Base-by-base conservation (phyloP, 2,329 filamentous ascomycete species). In the Phaeosphaeria sp. region DNA sequence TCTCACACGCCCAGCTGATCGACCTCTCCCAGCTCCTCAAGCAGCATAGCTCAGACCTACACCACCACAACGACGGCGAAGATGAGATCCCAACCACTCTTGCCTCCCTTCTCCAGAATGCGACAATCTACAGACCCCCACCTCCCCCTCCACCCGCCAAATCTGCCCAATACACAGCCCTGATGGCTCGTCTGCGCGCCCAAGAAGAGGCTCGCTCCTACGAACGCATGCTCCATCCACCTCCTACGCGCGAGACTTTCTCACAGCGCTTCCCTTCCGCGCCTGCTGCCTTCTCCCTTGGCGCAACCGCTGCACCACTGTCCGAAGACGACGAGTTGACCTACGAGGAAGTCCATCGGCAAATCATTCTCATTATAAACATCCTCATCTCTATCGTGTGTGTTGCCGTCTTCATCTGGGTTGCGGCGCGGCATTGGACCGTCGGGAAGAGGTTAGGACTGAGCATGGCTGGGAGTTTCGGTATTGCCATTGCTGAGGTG, bases 351-450 rank as follows among this genome's bases (percentile, higher is more conserved):
- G 83, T 95, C 1, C 90, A 94, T 73, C 84, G 90, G n/a, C 92
- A 95, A 70, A 80, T 95, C 55, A 88, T 90, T 43, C 82, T 98
- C 7, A 92, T 98, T 51, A 84, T 96, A 69, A 99, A 98, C 75
- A 92, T 98, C 50, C 80, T 97, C 41, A 83, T 97, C 52, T 96
- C 92, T 51, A 90, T 97, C 52, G 80, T 94, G 2, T 91, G 93
- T 46, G 90, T 90, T 50, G 90, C 88, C 2, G 87, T 85, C 2
- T 91, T 90, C 7, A 84, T 95, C 33, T 95, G 91, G 91, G 83
- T 93, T n/a, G 84, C 85, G 17, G 89, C 89, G 1, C 83, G 88
- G 50, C 91, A 90, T 84, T 94, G 90, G 91, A 89, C 84, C 61
- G 85, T 89, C 1, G 87, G 90, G 0, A 84, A 87, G 44, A 81